phyloP scores from a whole-genome alignment of 2,329 filamentous ascomycete species.

The Incumbomyces lentus region DNA sequence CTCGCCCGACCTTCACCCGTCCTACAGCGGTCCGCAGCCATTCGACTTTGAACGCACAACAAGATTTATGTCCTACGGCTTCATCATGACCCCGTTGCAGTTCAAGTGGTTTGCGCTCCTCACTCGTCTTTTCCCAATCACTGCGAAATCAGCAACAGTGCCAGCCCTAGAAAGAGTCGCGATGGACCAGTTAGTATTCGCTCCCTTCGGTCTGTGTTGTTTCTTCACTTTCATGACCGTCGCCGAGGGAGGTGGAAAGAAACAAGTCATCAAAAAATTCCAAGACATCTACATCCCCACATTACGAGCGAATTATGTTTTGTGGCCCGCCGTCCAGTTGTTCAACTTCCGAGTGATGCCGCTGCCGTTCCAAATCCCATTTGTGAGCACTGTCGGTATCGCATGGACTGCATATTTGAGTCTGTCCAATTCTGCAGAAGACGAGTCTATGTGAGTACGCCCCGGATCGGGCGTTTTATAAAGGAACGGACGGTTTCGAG shows the following conservation, averaged over 20 bases:
- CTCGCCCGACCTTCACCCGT: slow-evolving; percentile 57
- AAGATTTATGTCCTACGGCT: slow-evolving; percentile 94
- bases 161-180: slow-evolving; percentile 84
- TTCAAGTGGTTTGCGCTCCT: slow-evolving; percentile 94
- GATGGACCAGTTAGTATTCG: slow-evolving; percentile 87
- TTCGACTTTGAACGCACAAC: slow-evolving; percentile 95
- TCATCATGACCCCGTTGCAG: slow-evolving; percentile 88
- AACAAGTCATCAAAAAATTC: slow-evolving; percentile 73
- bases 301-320: slow-evolving; percentile 85
- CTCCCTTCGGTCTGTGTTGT: slow-evolving; percentile 70
- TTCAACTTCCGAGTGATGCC: slow-evolving; percentile 95
- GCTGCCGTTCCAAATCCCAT: slow-evolving; percentile 91
- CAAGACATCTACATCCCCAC: slow-evolving; percentile 89
- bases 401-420: slow-evolving; percentile 97
- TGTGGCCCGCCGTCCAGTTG: slow-evolving; percentile 93
- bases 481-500: no score
- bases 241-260: slow-evolving; percentile 77
- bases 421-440: slow-evolving; percentile 76
- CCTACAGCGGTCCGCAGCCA: slow-evolving; percentile 55
- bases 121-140: slow-evolving; percentile 70
- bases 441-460: slow-evolving; percentile 3
- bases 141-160: slow-evolving; percentile 59
- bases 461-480: no score
- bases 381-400: slow-evolving; percentile 90
- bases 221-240: slow-evolving; percentile 98